Evolutionary conservation across 1,139 yeast genomes (phyloP), one percentile per base, ranked within the genome.

Genomic region (Suhomyces terraborum): DNA sequence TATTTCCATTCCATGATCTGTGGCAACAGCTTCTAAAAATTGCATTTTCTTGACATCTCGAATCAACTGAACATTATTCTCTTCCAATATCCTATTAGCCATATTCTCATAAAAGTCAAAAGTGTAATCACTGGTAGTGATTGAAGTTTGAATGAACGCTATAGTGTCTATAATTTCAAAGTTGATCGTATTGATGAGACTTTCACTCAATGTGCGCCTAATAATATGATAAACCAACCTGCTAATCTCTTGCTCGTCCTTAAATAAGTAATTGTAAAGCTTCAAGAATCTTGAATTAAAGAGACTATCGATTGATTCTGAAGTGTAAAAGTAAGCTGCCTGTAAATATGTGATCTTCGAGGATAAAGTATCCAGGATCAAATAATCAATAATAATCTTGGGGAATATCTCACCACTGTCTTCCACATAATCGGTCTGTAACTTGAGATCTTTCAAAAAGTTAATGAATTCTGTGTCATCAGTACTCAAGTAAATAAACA

Each of bases 261-360:
- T 58, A 36, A 77, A 68, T 41, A 80, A 54, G 47, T 72, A 62
- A 43, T 67, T 64, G 54, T 77, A 64, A 13, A 85, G 57, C 10
- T 70, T 64, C 40, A 86, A 62, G 50, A 80, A 84, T 39, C 82
- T 74, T 9, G 72, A 53, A 41, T 75, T 80, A 43, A 79, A 69
- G 4, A 69, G 64, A 21, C 56, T 55, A 43, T 72, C 77, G 22
- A 64, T 74, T 1, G 74, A 62, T 5, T 75, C 75, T 2, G 73
- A 62, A 24, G 67, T 68, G 59, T 80, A 82, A 44, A 77, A 73
- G 31, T 65, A 62, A 0, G 84, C 74, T 8, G 80, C 80, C 45
- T 81, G 77, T 41, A 73, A 67, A 40, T 82, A 60, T 0, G 79
- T 64, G 28, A 80, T 53, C 28, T 67, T 65, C 0, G 88, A 67